These are phyloP conservation scores for Boletus albobrunnescens DNA, from an alignment of 1,284 basidiomycete genomes.

Conservation along the genomic window DNA sequence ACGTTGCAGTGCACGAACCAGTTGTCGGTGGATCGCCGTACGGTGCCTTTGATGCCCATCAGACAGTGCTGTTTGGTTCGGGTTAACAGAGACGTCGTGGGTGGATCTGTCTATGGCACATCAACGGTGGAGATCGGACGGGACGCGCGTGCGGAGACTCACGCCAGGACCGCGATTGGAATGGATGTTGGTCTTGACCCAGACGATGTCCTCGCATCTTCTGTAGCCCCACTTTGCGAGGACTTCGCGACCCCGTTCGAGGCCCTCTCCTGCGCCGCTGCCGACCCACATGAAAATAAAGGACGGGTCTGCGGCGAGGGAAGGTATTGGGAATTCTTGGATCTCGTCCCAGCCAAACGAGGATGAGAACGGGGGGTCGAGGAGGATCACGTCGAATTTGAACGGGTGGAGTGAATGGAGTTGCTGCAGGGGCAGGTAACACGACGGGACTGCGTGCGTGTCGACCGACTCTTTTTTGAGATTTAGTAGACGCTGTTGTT, in stretches of 20 bases:
- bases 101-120: conserved; percentile 62
- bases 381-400: conserved; percentile 91
- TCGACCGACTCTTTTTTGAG: conserved; percentile 75
- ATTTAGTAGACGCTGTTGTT: conserved; percentile 76
- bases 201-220: conserved; percentile 94
- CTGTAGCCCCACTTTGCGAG: conserved; percentile 94
- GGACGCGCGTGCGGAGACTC: too few relatives aligned
- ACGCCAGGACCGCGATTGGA: conserved; percentile 73
- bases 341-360: conserved; percentile 84
- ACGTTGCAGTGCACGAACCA: conserved; percentile 99
- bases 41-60: conserved; percentile 98
- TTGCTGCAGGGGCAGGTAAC: conserved; percentile 61
- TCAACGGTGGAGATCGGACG: conserved; percentile 11
- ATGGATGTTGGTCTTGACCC: conserved; percentile 86
- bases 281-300: conserved; percentile 98
- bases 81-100: conserved; percentile 79
- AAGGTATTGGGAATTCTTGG: conserved; percentile 77
- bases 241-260: conserved; percentile 89
- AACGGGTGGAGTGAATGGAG: conserved; percentile 52
- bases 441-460: conserved; percentile 58
- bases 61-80: conserved; percentile 94
- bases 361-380: conserved; percentile 85
- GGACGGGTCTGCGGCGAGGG: conserved; percentile 84
- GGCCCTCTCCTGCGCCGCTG: conserved; percentile 82
- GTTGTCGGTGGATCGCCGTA: conserved; percentile 87